phyloP scores from a whole-genome alignment of 306 rosid species.

The Malus sieversii region DNA sequence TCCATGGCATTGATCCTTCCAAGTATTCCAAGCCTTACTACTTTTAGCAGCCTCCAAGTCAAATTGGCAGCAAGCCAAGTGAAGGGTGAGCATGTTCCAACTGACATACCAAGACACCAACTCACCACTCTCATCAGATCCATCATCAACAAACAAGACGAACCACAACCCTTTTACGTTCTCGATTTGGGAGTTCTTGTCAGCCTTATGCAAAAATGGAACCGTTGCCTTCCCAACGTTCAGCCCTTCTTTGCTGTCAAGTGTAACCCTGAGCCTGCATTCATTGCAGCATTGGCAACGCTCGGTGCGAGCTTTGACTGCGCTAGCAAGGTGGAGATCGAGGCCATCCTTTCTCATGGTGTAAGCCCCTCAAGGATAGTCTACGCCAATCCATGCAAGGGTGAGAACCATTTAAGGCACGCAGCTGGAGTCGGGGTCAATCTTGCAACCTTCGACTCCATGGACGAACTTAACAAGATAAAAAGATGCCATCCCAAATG shows the following conservation, averaged over 20 bases:
- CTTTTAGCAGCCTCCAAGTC: background rate
- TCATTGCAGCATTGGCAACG: conserved; percentile 10
- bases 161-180: conserved; percentile 2
- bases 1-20: background rate
- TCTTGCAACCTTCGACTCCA: conserved; percentile 6
- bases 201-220: conserved; percentile 10
- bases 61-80: background rate
- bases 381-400: conserved; percentile 15
- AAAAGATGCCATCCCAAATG: conserved; percentile 6
- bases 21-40: background rate
- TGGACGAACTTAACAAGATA: conserved; percentile 6
- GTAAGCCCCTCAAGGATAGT: background rate
- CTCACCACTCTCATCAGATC: conserved; percentile 3
- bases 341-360: conserved; percentile 3
- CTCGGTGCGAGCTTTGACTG: conserved; percentile 11
- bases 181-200: background rate
- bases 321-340: conserved; percentile 10
- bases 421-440: conserved; percentile 7
- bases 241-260: conserved; percentile 1
- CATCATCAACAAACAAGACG: conserved; percentile 12
- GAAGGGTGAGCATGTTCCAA: background rate
- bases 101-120: background rate
- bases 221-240: background rate
- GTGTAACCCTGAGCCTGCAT: conserved; percentile 1
- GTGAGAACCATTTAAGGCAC: conserved; percentile 8